Conservation (phyloP, 768 basidiomycete genomes). For the Termitomyces sp. region DNA sequence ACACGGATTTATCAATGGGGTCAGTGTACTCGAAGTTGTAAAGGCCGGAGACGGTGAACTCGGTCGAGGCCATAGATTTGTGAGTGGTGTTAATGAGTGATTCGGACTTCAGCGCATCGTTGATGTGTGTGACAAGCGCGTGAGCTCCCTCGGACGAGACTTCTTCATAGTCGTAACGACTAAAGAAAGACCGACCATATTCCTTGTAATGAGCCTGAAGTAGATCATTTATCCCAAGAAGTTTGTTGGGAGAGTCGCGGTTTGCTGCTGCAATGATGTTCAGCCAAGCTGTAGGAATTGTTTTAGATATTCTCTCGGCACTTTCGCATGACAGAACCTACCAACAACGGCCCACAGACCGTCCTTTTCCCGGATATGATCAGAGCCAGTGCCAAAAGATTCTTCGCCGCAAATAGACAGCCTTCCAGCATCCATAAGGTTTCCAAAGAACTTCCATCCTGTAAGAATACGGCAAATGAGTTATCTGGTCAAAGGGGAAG, state of each 20-base stretch:
- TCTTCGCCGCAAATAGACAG: conserved; percentile 99
- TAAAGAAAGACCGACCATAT: conserved; percentile 98
- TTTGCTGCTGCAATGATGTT: conserved; percentile 95
- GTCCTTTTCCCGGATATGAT: conserved; percentile 99
- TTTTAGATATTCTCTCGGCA: neutral
- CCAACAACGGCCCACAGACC: conserved; percentile 97
- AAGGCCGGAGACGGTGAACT: conserved; percentile 74
- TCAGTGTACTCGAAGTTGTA: conserved; percentile 97
- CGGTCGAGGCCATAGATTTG: conserved; percentile 59
- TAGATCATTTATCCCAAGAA: conserved; percentile 89
- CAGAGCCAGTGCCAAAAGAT: conserved; percentile 99
- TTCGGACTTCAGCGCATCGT: conserved; percentile 62
- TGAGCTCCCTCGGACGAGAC: conserved; percentile 89
- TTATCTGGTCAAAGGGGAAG: neutral
- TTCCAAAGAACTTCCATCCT: conserved; percentile 99
- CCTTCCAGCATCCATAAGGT: conserved; percentile 97
- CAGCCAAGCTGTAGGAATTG: conserved; percentile 73
- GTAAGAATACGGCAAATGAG: neutral
- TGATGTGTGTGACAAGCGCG: conserved; percentile 77
- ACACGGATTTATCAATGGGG: conserved; percentile 94
- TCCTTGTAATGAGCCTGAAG: conserved; percentile 83
- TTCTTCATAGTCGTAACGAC: conserved; percentile 99
- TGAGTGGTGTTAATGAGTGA: conserved; percentile 71
- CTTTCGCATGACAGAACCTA: conserved; percentile 25
- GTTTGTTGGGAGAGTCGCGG: conserved; percentile 66